Conservation (phyloP, 169 alveolate genomes). For the Besnoitia besnoiti region DNA sequence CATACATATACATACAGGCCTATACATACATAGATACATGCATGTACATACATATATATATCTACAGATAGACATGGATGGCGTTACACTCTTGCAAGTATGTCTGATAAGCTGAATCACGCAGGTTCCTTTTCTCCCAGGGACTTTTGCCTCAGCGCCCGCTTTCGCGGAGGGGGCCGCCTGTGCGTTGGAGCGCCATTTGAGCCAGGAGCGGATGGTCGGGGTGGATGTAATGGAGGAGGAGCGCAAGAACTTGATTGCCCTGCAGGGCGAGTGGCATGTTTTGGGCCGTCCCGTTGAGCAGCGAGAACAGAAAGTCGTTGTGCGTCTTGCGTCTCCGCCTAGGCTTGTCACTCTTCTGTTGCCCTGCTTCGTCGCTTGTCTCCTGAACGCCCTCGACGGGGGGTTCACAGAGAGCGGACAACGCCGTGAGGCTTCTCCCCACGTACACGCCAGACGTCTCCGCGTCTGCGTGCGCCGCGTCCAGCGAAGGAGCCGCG, state of each 20-base stretch:
- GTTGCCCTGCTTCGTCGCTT: no score
- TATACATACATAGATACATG: neutral
- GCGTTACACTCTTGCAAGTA: neutral
- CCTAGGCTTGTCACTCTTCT: neutral
- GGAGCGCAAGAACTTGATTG: neutral
- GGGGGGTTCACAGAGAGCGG: no score
- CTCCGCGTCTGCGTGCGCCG: no score
- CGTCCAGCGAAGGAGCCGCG: no score
- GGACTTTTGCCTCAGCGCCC: neutral
- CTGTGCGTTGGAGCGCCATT: neutral
- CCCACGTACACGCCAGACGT: no score
- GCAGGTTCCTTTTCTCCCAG: neutral
- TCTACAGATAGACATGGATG: neutral
- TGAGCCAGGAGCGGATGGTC: conserved; percentile 4
- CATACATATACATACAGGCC: neutral
- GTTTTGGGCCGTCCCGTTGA: neutral
- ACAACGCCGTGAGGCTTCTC: no score
- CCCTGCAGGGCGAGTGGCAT: neutral
- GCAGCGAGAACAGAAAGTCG: neutral
- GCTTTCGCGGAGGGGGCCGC: no score
- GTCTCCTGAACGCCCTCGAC: no score
- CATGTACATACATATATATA: neutral
- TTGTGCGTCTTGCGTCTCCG: no score
- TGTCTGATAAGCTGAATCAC: neutral
- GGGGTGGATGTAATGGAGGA: neutral